Evolutionary conservation across 768 basidiomycete species (phyloP).

Genomic region (Sporobolomyces roseus): DNA sequence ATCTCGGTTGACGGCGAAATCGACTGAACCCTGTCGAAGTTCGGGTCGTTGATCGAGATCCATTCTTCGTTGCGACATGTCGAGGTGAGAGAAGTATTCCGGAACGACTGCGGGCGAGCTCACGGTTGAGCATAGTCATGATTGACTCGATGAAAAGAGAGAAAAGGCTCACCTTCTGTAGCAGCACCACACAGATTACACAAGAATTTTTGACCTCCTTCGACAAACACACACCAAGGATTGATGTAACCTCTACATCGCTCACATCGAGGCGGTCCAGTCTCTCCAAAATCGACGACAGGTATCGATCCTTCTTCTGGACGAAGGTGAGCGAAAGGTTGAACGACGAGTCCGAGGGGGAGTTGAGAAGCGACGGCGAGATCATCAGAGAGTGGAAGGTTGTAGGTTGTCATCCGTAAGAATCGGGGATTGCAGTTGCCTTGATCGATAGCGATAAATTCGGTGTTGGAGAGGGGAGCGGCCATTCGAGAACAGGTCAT

Average conservation of each 20-base stretch:
- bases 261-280: slow-evolving; percentile 77
- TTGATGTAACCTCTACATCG: slow-evolving; percentile 87
- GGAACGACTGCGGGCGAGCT: slow-evolving; percentile 58
- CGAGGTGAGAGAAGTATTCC: slow-evolving; percentile 80
- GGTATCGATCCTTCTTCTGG: slow-evolving; percentile 65
- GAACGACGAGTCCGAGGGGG: slow-evolving; percentile 77
- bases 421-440: slow-evolving; percentile 92
- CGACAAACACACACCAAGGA: slow-evolving; percentile 81
- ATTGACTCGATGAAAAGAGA: neutral
- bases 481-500: slow-evolving; percentile 60
- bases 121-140: neutral
- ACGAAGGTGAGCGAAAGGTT: slow-evolving; percentile 83
- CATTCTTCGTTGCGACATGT: slow-evolving; percentile 68
- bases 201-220: slow-evolving; percentile 78
- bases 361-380: slow-evolving; percentile 76
- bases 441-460: slow-evolving; percentile 87
- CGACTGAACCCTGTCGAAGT: slow-evolving; percentile 82
- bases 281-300: slow-evolving; percentile 65
- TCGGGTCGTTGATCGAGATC: slow-evolving; percentile 81
- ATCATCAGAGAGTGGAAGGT: slow-evolving; percentile 72
- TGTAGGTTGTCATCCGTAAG: slow-evolving; percentile 83
- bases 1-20: slow-evolving; percentile 73
- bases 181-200: slow-evolving; percentile 85
- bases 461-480: slow-evolving; percentile 78
- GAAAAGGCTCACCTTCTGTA: slow-evolving; percentile 66